These are phyloP conservation scores for Nyssa sinensis DNA, from an alignment of 148 eudicot species.

Conservation along the genomic window DNA sequence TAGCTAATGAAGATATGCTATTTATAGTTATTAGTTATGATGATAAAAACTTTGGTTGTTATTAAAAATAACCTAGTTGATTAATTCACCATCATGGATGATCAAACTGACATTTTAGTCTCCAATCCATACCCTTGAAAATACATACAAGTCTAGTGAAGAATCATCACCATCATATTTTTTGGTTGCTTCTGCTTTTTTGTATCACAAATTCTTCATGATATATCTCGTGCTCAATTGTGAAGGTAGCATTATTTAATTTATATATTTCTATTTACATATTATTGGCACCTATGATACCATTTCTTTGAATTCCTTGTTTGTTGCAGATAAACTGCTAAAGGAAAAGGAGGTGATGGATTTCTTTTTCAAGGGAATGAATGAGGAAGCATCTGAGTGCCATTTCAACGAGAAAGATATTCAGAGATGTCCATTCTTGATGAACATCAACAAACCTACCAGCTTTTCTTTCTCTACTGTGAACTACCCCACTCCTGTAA, in stretches of 20 bases:
- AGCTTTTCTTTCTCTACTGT: conserved; percentile 50
- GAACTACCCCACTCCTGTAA: conserved; percentile 48
- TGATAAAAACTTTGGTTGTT: no score
- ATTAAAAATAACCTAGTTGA: no score
- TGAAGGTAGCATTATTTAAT: not conserved
- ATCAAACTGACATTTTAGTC: no score
- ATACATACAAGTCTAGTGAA: no score
- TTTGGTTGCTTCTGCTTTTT: no score
- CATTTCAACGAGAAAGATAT: conserved; percentile 49
- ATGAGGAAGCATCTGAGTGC: conserved; percentile 45
- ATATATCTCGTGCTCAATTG: no score
- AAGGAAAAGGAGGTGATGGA: conserved; percentile 40
- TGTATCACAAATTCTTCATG: not conserved
- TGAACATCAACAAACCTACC: conserved; percentile 69
- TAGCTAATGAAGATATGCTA: no score
- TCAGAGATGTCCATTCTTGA: conserved; percentile 70
- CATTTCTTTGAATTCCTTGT: not conserved
- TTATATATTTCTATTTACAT: not conserved
- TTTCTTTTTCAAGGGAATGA: conserved; percentile 43
- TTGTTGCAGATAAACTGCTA: conserved; percentile 21
- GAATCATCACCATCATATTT: no score
- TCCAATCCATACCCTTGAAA: no score
- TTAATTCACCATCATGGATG: no score
- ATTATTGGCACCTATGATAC: not conserved
- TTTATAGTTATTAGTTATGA: no score